Conservation (phyloP, 1,284 basidiomycete species). For the Melampsora abietis-canadensis region DNA sequence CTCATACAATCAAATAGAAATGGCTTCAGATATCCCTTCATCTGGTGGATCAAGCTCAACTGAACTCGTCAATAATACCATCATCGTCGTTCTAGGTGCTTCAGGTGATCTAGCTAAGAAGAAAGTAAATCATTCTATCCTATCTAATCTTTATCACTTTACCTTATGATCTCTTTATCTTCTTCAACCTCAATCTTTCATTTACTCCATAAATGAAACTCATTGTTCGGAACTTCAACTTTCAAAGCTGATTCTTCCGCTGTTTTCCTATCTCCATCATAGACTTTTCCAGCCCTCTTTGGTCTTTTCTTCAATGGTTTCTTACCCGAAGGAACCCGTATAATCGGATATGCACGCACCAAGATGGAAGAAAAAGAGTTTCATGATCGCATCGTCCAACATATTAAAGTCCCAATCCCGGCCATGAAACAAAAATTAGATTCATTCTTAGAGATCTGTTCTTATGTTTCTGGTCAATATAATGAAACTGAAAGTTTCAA, state of each 20-base stretch:
- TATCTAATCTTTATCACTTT: background rate
- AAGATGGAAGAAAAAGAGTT: slow-evolving; percentile 87
- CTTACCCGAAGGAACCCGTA: slow-evolving; percentile 76
- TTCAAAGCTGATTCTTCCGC: background rate
- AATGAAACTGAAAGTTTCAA: slow-evolving; percentile 76
- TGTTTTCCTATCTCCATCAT: slow-evolving; percentile 9
- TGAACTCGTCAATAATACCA: slow-evolving; percentile 33
- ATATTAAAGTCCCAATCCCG: slow-evolving; percentile 69
- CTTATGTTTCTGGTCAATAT: slow-evolving; percentile 82
- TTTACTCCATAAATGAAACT: background rate
- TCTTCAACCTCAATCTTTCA: slow-evolving; percentile 12
- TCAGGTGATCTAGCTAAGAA: slow-evolving; percentile 99
- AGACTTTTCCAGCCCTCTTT: slow-evolving; percentile 93
- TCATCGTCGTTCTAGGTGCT: slow-evolving; percentile 72
- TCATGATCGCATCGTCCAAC: slow-evolving; percentile 72
- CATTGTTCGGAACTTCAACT: slow-evolving; percentile 12
- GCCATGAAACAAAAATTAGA: slow-evolving; percentile 64
- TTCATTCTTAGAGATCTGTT: slow-evolving; percentile 72
- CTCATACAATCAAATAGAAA: background rate
- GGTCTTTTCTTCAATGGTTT: slow-evolving; percentile 74
- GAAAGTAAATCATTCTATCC: slow-evolving; percentile 64
- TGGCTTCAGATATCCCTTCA: slow-evolving; percentile 35
- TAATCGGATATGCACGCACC: slow-evolving; percentile 90
- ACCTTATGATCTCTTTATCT: slow-evolving; percentile 27
- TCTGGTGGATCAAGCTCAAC: slow-evolving; percentile 18